These are phyloP conservation scores for Teunomyces lycoperdinae DNA, from an alignment of 805 yeast genomes.

Conservation along the genomic window DNA sequence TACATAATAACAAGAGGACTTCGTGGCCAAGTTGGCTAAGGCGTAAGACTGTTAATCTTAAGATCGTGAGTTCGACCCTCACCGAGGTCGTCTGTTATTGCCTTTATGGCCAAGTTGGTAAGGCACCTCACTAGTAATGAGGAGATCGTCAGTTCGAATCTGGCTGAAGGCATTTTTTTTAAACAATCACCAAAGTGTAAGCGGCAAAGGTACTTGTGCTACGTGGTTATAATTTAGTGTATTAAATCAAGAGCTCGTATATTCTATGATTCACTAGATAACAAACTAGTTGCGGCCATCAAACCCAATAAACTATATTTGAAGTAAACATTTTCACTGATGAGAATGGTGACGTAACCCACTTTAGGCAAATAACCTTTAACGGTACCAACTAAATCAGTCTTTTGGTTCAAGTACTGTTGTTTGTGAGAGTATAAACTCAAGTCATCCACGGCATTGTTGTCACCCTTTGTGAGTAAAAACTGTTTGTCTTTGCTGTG, in stretches of 20 bases:
- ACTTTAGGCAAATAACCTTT: slow-evolving; percentile 85
- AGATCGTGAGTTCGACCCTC: slow-evolving; percentile 39
- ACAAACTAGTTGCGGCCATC: slow-evolving; percentile 66
- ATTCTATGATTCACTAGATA: slow-evolving; percentile 25
- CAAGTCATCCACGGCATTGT: slow-evolving; percentile 88
- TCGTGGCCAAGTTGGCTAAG: slow-evolving; percentile 21
- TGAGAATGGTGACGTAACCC: slow-evolving; percentile 87
- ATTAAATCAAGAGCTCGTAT: neutral
- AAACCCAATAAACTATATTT: slow-evolving; percentile 75
- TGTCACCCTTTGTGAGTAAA: slow-evolving; percentile 92
- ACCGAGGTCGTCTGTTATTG: slow-evolving; percentile 28
- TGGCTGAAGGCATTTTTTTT: slow-evolving; percentile 25
- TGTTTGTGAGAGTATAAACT: slow-evolving; percentile 77
- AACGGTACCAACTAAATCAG: slow-evolving; percentile 88
- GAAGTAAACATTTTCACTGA: slow-evolving; percentile 84
- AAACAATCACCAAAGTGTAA: neutral
- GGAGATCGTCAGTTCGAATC: slow-evolving; percentile 35
- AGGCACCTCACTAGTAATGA: slow-evolving; percentile 37
- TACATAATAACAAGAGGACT: slow-evolving; percentile 10
- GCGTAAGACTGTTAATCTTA: slow-evolving; percentile 29
- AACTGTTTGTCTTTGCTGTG: slow-evolving; percentile 57
- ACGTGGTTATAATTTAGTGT: too few relatives aligned
- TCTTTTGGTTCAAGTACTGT: slow-evolving; percentile 68
- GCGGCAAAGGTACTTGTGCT: neutral
- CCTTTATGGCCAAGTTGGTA: slow-evolving; percentile 33